Base-by-base conservation (phyloP, 441 rosid species). In the Omphalea diandra region DNA sequence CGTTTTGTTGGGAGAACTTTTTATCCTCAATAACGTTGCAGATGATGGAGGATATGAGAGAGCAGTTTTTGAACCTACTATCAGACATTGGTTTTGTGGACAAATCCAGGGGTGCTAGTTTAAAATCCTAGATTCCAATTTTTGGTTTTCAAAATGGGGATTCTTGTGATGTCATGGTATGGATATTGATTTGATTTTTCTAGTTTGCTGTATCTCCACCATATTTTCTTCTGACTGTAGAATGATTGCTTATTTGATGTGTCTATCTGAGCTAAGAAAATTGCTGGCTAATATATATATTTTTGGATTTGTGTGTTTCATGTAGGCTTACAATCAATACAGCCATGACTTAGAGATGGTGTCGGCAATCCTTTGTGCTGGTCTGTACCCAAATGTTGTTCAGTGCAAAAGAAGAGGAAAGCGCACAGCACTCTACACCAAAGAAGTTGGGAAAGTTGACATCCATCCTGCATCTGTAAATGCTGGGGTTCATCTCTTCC, bases 321-420 rank as follows among this genome's bases (percentile, higher is more conserved):
- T 85, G 76, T 84, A 94, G 97, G 89, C 88, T 35, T 94, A 90
- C 85, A 92, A 94, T 79, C 90, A 73, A 57, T 88, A 85, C 80
- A 88, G 94, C 79, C 72, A 88, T 24, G 91, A 94, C 78, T 73
- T 90, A 76, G 99, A 94, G 91, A 90, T 94, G 97, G 83, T 90
- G 26, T 85, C 81, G 27, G 97, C 98, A 56, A 79, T 90, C 68
- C 88, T 94, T 55, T 94, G 96, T 76, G 99, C 97, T 18, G 99
- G 99, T 58, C 94, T 94, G 70, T 94, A 86, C 83, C 99, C 99
- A 69, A 94, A 92, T 62, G 97, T 92, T 57, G 97, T 94, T 78
- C 99, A 90, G 68, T 94, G 99, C 89, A 90, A 94, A 83, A 87
- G 90, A 78, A 86, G 91, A 82, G 99, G 99, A 75, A 94, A 94